These are phyloP conservation scores for Raddia guianensis DNA, from an alignment of 176 grass and related monocot species.

Conservation along the genomic window DNA sequence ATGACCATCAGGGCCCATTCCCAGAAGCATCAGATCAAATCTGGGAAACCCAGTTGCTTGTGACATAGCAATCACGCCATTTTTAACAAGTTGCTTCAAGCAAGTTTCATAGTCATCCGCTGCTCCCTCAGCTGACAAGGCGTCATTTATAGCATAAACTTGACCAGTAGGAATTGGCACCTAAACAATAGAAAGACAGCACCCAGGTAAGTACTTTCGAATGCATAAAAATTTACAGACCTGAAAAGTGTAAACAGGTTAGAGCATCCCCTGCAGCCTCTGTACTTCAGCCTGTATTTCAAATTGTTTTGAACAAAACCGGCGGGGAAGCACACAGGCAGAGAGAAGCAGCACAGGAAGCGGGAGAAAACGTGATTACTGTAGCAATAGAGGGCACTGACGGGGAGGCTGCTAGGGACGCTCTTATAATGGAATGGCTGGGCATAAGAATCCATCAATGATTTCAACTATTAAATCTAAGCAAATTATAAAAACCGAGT, in stretches of 20 bases:
- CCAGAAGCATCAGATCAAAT: constrained; percentile 91
- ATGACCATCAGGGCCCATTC: constrained; percentile 98
- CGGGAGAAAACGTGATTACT: no score
- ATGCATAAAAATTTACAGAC: constrained; percentile 8
- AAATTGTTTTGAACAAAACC: no score
- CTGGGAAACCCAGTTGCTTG: constrained; percentile 63
- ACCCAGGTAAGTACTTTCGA: background rate
- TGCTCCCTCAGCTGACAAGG: constrained; percentile 85
- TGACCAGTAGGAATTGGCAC: constrained; percentile 77
- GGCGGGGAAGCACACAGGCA: no score
- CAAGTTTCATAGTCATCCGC: constrained; percentile 78
- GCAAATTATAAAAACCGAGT: background rate
- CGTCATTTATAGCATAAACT: constrained; percentile 96
- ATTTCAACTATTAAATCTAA: background rate
- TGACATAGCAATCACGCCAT: constrained; percentile 54
- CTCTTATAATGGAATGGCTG: constrained; percentile 5
- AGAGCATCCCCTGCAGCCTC: no score
- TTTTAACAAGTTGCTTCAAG: constrained; percentile 81
- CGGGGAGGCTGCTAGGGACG: no score
- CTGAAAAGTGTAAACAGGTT: background rate
- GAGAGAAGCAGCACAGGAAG: no score
- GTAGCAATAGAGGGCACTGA: no score
- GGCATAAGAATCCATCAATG: constrained; percentile 7
- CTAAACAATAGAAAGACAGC: constrained; percentile 44
- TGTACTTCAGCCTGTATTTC: no score